Evolutionary conservation across 441 rosid species (phyloP), one percentile per base, ranked within the genome.

Genomic region (Brassica balearica): DNA sequence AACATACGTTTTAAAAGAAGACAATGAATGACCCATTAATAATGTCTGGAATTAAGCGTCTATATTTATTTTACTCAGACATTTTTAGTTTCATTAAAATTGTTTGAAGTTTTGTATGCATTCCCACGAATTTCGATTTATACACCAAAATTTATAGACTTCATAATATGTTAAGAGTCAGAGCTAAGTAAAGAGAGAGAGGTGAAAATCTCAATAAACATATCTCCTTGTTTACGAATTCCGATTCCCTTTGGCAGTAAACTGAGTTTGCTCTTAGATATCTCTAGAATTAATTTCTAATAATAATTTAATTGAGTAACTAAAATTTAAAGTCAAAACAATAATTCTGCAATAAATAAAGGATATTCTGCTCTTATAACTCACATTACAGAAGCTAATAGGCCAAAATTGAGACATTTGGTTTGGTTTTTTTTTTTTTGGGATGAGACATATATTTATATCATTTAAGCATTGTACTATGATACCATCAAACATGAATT

Each of bases 101-200:
- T 51, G 3, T 48, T 9, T 32, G 15, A 65, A 10, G 2, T 34
- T 38, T 65, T 41, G 38, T 56, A 43, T 41, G 19, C 38, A 65
- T 29, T 74, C 22, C 46, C n/a, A 14, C 72, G 22, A 75, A 53
- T 14, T 22, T 74, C 67, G 58, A 75, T 15, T 73, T 36, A 2
- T 19, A 17, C 23, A 53, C 61, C 34, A 63, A 62, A 71, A 61
- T 36, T 46, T 38, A 41, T 17, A 65, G 15, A 36, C 25, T 14
- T n/a, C n/a, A 46, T 46, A 46, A 51, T 51, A 51, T 51, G 19
- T 63, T 14, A 8, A 29, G 22, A 5, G 17, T 63, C 20, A 63
- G 41, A 7, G 19, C 9, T 25, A 29, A 29, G 32, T 20, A 63
- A 29, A 36, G 2, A 12, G 56, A 59, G 7, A 59, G 7, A 59